Conservation (phyloP, 2,329 filamentous ascomycete genomes). For the Massarina eburnea region DNA sequence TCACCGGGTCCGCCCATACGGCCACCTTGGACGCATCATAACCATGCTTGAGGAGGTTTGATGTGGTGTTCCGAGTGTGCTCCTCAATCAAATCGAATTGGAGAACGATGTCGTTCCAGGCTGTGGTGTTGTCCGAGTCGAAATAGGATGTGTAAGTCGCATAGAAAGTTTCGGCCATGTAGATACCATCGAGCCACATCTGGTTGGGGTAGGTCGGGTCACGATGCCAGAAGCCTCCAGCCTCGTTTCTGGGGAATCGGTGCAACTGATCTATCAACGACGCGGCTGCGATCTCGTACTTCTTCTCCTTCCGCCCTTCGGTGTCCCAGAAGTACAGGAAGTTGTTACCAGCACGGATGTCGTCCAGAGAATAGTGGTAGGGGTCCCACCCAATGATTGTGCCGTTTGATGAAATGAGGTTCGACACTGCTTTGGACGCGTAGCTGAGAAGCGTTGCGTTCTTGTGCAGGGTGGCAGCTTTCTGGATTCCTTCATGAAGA, state of each 20-base stretch:
- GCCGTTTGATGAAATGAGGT: slow-evolving; percentile 52
- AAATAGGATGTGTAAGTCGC: slow-evolving; percentile 44
- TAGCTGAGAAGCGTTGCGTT: slow-evolving; percentile 50
- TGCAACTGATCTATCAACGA: slow-evolving; percentile 52
- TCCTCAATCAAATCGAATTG: slow-evolving; percentile 41
- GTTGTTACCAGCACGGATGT: slow-evolving; percentile 57
- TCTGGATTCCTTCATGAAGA: slow-evolving; percentile 52
- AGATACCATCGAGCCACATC: slow-evolving; percentile 61
- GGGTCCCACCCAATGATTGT: slow-evolving; percentile 52
- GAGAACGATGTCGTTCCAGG: slow-evolving; percentile 47
- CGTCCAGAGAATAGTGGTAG: slow-evolving; percentile 50
- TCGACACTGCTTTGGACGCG: slow-evolving; percentile 51
- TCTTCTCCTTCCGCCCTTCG: slow-evolving; percentile 42
- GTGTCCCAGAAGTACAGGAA: slow-evolving; percentile 54
- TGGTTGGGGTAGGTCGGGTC: slow-evolving; percentile 53
- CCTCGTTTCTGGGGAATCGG: slow-evolving; percentile 52
- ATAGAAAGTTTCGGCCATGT: slow-evolving; percentile 45
- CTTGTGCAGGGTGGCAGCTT: slow-evolving; percentile 47
- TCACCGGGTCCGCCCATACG: slow-evolving; percentile 40
- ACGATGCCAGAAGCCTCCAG: slow-evolving; percentile 60
- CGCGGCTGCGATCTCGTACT: slow-evolving; percentile 54
- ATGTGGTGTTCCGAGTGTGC: slow-evolving; percentile 37
- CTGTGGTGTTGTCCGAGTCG: slow-evolving; percentile 41
- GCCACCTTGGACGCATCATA: slow-evolving; percentile 39
- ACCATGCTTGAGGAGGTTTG: slow-evolving; percentile 38